These are phyloP conservation scores for Kokia cookei DNA, from an alignment of 441 rosid species.

Conservation along the genomic window DNA sequence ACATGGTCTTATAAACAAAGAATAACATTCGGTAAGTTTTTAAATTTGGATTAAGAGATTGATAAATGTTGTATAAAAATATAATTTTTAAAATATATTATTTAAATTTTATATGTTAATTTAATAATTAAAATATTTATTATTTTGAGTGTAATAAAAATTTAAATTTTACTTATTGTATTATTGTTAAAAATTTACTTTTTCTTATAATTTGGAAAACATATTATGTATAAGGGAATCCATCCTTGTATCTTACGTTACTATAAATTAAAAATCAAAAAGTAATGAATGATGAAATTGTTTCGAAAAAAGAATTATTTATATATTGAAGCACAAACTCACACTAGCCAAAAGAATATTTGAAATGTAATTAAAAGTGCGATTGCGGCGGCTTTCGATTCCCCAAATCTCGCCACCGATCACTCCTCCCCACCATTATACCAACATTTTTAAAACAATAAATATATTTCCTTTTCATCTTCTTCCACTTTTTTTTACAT, in stretches of 20 bases:
- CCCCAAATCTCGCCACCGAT: slow-evolving; percentile 74
- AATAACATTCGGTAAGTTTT: no score
- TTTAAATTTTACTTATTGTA: no score
- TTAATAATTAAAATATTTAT: no score
- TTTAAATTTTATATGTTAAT: no score
- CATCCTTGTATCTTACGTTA: not conserved
- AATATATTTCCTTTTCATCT: not conserved
- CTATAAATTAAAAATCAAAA: not conserved
- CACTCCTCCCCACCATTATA: slow-evolving; percentile 29
- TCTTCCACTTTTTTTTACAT: not conserved
- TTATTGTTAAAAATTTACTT: no score
- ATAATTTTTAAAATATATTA: no score
- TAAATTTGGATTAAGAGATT: no score
- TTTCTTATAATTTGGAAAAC: no score
- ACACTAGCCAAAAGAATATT: not conserved
- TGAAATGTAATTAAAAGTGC: not conserved
- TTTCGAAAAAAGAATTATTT: not conserved
- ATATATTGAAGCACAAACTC: not conserved
- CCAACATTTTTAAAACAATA: not conserved
- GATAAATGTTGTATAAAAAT: no score
- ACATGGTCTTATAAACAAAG: not conserved
- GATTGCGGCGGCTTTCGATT: slow-evolving; percentile 52
- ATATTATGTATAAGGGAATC: no score
- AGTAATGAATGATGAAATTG: not conserved
- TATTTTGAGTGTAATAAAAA: no score